These are phyloP conservation scores for Alternaria brassicae DNA, from an alignment of 2,329 filamentous ascomycete genomes.

Conservation along the genomic window DNA sequence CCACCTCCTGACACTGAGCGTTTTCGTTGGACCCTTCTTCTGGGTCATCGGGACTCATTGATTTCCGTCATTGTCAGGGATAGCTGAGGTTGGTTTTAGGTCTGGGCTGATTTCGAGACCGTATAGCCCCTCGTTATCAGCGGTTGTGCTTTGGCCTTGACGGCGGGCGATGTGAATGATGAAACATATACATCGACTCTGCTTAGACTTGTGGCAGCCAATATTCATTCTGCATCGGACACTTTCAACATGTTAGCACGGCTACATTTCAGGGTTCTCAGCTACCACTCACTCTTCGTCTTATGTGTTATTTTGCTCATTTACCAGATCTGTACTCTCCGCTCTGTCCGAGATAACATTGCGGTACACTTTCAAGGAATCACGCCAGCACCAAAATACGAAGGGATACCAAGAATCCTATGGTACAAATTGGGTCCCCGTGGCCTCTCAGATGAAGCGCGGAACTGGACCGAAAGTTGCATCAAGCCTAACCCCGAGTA, in stretches of 20 bases:
- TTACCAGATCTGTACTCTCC: conserved; percentile 3
- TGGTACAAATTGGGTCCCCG: conserved; percentile 52
- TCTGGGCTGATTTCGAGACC: neutral
- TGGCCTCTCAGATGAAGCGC: conserved; percentile 41
- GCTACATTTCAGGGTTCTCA: neutral
- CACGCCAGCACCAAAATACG: neutral
- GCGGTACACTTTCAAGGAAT: neutral
- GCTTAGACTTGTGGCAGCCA: neutral
- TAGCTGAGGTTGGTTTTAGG: neutral
- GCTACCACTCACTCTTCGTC: neutral
- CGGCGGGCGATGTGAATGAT: neutral
- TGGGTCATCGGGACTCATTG: neutral
- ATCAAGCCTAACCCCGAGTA: conserved; percentile 38
- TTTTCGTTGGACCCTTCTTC: neutral
- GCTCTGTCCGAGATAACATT: neutral
- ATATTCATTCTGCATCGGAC: neutral
- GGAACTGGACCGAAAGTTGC: conserved; percentile 44
- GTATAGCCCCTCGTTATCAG: neutral
- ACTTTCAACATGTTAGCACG: neutral
- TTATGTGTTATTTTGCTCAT: neutral
- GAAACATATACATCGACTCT: neutral
- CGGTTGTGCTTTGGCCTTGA: neutral
- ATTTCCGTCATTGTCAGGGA: neutral
- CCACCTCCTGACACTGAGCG: neutral
- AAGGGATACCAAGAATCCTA: conserved; percentile 42